Evolutionary conservation across 129 eudicot species (phyloP), one percentile per base, ranked within the genome.

Genomic region (Gnaphalium uliginosum): DNA sequence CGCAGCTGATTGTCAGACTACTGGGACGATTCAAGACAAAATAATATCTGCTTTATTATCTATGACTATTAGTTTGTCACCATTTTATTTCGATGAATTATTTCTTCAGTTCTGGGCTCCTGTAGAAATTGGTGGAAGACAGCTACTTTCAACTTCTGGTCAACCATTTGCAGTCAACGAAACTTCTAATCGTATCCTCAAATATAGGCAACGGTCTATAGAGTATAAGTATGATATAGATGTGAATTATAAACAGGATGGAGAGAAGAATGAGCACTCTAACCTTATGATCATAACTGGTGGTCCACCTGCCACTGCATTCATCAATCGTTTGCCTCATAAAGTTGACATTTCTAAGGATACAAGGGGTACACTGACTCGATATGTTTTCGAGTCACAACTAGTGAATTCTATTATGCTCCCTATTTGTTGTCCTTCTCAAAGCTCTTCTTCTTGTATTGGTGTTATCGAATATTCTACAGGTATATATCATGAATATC

Each of bases 101-200:
- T n/a, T n/a, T n/a, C n/a, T n/a, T n/a, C 32, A 29, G 67, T 76
- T 76, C 21, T 76, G 80, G 74, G 74, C 67, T 56, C 74, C 80
- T 26, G 68, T 76, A 33, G 57, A 2, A 68, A 67, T 41, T 65
- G 41, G 6, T 23, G 43, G 68, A 11, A 76, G 59, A 54, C 56
- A 15, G 19, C 29, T 54, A 51, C 79, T 75, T 50, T 48, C 79
- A 50, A 75, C 72, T 30, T 75, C 65, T n/a, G 72, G 10, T 50
- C 79, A 65, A 75, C 72, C 65, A 29, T 75, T 75, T 50, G 54
- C 62, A 5, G 6, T 75, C 25, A 9, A 1, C 8, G n/a, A 0
- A 18, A 14, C 60, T 61, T 24, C 0, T 27, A 18, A 2, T 0
- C 2, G 2, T 22, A 7, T 39, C 8, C 29, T 9, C 1, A n/a